Percentiles rank a stretch among this genome's conserved stretches.
These are phyloP conservation scores for Metschnikowia borealis DNA, from an alignment of 805 yeast genomes.

Conservation along the genomic window DNA sequence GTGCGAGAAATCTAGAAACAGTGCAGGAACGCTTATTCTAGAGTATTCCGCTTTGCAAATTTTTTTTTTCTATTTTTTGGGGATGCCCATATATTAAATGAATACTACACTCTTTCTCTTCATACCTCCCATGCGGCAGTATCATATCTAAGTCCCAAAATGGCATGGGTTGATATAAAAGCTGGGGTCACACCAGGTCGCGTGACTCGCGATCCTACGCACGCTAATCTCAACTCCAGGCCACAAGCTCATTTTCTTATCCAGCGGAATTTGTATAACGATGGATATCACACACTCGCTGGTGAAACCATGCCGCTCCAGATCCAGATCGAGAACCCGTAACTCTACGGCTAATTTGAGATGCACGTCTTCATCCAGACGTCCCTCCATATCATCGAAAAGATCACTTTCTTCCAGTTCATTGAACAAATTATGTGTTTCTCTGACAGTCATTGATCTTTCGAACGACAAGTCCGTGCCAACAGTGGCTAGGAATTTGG, in stretches of 20 bases:
- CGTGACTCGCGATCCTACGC: conserved; percentile 3
- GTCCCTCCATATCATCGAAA: conserved; percentile 30
- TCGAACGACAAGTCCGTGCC: conserved; percentile 39
- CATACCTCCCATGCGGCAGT: neutral
- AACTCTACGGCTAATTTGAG: conserved; percentile 32
- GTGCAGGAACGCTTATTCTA: neutral
- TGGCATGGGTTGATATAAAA: neutral
- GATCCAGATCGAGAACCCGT: conserved; percentile 36
- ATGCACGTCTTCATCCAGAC: conserved; percentile 29
- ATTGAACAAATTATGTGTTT: conserved; percentile 24
- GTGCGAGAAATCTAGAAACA: neutral
- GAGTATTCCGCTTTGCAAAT: neutral
- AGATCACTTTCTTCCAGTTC: conserved; percentile 36
- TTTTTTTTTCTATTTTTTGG: too few species aligned
- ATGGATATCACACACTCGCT: conserved; percentile 18
- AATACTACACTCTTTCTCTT: neutral
- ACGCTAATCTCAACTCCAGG: neutral
- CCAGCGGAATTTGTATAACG: neutral
- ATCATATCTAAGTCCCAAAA: neutral
- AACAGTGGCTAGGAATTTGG: conserved; percentile 57
- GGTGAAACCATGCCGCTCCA: conserved; percentile 28
- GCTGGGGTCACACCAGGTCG: neutral
- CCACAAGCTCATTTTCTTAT: neutral
- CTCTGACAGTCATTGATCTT: conserved; percentile 25
- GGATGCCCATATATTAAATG: neutral